Base-by-base conservation (phyloP, 345 rosid genomes). In the Salix suchowensis region DNA sequence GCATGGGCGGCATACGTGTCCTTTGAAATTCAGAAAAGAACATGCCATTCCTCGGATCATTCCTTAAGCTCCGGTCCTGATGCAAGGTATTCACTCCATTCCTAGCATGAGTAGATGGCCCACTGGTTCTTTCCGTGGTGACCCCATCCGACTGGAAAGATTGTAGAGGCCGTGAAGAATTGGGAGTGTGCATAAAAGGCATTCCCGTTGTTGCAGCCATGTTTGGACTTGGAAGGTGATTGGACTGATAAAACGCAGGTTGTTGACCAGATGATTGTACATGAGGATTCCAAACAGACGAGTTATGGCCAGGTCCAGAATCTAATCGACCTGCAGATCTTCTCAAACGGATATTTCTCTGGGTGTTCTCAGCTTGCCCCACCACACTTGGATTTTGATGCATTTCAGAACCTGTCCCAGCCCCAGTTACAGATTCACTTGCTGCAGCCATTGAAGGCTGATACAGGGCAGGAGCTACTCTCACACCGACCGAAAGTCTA, bases 321-420 rank as follows among this genome's bases (percentile, higher is more conserved):
- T 42, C 68, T 28, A 55, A 40, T 21, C 32, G 75, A 55, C 78
- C 55, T 24, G 6, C 8, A 26, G 68, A 44, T 21, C 73, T 77
- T 77, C 84, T 70, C 9, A 36, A 21, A 11, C 84, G 84, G 18
- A 42, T 70, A 26, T 81, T 77, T 77, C 84, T 74, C 34, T 24
- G 67, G 60, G 24, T 32, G 55, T 34, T 34, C 12, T 55, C 81
- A 15, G 55, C 16, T 67, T 70, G 73, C 52, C 68, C 71, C 23
- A 34, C 54, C 42, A 11, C 34, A n/a, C 9, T 46, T 44, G 68
- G 13, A 26, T 10, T 65, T 21, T 67, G 74, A 62, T 23, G 36
- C 23, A 64, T 19, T 5, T 9, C 66, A 24, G 55, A 15, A 28
- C 44, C 36, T 36, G 37, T 18, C 4, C 71, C 65, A 4, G 23